Evolutionary conservation across 306 rosid species (phyloP).

Genomic region (Echinosophora koreensis): DNA sequence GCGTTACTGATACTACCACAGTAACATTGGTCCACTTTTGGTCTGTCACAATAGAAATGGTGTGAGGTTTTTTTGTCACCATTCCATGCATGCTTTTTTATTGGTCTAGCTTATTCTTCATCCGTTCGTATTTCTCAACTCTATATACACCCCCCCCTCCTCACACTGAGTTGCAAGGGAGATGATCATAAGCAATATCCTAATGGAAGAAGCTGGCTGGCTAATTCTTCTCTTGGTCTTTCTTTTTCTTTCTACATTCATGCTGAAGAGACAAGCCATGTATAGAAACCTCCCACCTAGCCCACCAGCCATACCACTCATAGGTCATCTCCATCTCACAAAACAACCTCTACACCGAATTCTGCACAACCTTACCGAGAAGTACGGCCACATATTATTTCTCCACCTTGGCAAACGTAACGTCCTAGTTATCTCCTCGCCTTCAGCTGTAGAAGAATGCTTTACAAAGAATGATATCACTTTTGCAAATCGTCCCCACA

Average conservation of each 20-base stretch:
- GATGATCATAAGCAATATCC: no score
- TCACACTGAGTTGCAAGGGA: no score
- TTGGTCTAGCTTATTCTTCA: background rate
- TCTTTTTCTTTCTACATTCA: background rate
- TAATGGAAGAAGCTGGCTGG: no score
- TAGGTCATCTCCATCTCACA: slow-evolving; percentile 60
- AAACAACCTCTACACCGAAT: slow-evolving; percentile 43
- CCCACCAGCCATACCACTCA: slow-evolving; percentile 55
- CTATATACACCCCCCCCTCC: no score
- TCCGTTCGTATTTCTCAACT: no score
- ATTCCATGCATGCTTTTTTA: background rate
- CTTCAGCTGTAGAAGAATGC: slow-evolving; percentile 49
- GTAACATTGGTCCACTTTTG: no score
- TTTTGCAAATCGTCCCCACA: slow-evolving; percentile 57
- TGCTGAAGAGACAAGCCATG: background rate
- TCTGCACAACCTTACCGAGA: slow-evolving; percentile 32
- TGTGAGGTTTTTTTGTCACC: no score
- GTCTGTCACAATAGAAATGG: slow-evolving; percentile 14
- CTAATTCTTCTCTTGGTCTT: slow-evolving; percentile 14
- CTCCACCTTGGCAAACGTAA: slow-evolving; percentile 50
- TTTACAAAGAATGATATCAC: slow-evolving; percentile 39
- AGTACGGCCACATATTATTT: slow-evolving; percentile 47
- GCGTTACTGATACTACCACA: no score
- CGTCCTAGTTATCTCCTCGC: slow-evolving; percentile 49
- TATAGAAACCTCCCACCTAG: slow-evolving; percentile 46